Base-by-base conservation (phyloP, 495 filamentous ascomycete genomes). In the Letharia columbiana region DNA sequence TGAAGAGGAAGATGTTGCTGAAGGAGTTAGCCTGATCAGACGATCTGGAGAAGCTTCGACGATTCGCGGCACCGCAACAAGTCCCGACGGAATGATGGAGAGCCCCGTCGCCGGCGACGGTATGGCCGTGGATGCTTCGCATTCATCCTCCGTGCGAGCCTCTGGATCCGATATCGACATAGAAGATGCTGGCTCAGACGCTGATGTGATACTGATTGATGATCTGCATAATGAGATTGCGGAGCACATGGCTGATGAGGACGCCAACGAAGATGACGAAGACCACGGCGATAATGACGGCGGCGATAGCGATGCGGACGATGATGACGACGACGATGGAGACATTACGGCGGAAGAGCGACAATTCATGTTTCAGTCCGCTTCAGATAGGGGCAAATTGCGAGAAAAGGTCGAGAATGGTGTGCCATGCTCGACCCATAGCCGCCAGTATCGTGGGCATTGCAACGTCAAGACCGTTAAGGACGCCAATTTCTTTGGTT, bases 381-480 rank as follows among this genome's bases (percentile, higher is more conserved):
- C 76, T 50, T 75, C 75, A 37, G 72, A 75, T 39, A 76, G 77
- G 62, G 72, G 73, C 58, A 72, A 72, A 66, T 67, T 71, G 61
- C 69, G 74, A 70, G 74, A 80, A 71, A 73, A 78, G 12, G 79
- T 89, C 39, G 82, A 87, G 65, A 57, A 71, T 3, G 71, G 84
- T 60, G 79, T 82, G 18, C 84, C 87, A 5, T 84, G 84, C 68
- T 79, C 75, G 41, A 71, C 84, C 5, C 84, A 88, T 65, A 87
- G 81, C 1, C 78, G 80, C 40, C 67, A 77, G 45, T 91, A 89
- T 70, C 76, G 77, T 11, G 88, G 88, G 31, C 88, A 90, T 72
- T 89, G 87, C 76, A 91, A 91, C 64, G 79, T 88, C 61, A 83
- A 84, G 68, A 91, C 88, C 0, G 86, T 90, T 62, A 91, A 91